Evolutionary conservation across 495 filamentous ascomycete species (phyloP).

Genomic region (Extremus antarcticus): DNA sequence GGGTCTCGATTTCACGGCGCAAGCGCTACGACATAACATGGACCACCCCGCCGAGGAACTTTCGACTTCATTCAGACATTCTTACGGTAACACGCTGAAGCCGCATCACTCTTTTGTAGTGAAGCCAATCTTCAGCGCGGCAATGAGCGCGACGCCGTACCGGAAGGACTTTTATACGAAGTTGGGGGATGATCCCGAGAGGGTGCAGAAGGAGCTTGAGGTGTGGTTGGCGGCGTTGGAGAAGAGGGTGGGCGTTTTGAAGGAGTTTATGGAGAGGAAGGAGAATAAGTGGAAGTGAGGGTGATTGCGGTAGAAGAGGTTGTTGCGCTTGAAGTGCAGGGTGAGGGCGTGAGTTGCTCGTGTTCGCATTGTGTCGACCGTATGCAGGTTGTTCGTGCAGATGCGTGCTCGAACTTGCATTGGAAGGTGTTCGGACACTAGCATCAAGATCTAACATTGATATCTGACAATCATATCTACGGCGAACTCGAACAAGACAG

Average conservation of each 20-base stretch:
- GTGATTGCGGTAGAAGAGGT: too few species aligned
- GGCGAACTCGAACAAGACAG: background rate
- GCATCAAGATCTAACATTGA: background rate
- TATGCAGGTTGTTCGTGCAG: too few species aligned
- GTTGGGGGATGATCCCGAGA: conserved; percentile 55
- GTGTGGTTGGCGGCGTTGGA: conserved; percentile 66
- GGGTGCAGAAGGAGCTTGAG: conserved; percentile 49
- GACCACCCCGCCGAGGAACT: conserved; percentile 59
- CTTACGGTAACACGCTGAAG: conserved; percentile 79
- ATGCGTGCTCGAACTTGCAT: too few species aligned
- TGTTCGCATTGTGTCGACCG: too few species aligned
- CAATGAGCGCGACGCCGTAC: conserved; percentile 88
- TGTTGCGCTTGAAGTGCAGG: too few species aligned
- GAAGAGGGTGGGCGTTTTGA: conserved; percentile 36
- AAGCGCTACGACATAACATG: conserved; percentile 70
- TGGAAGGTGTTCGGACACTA: background rate
- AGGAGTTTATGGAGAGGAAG: conserved; percentile 25
- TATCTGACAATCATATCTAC: background rate
- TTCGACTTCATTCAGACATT: conserved; percentile 68
- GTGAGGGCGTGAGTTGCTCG: too few species aligned
- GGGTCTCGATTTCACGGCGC: conserved; percentile 82
- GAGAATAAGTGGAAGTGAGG: conserved; percentile 13
- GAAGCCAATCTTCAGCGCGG: conserved; percentile 80
- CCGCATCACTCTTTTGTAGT: conserved; percentile 78
- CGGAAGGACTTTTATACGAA: conserved; percentile 82